Base-by-base conservation (phyloP, 495 filamentous ascomycete species). In the Trichoderma asperelloides region DNA sequence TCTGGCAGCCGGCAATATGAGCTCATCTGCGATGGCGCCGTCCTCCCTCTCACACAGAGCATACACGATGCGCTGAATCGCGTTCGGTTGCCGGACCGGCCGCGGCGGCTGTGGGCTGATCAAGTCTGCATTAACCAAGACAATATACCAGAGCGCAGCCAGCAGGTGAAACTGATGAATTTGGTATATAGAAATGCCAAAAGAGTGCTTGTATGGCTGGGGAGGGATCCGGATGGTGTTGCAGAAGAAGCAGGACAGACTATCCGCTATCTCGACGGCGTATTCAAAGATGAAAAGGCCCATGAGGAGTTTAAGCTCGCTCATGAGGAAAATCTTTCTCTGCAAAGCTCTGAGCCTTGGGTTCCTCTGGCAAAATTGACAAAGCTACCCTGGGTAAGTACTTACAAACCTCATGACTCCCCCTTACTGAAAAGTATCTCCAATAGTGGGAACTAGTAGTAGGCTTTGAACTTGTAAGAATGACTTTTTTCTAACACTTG, bases 101-200 rank as follows among this genome's bases (percentile, higher is more conserved):
- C 47, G 3, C 51, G 65, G 4, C 21, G 47, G 16, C 51, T 74
- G 0, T 74, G 73, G 74, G 62, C 71, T 16, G 78, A 80, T 41
- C 71, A 77, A 2, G 66, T 79, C n/a, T 80, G 78, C 69, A 77
- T 79, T 67, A 71, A 80, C 68, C 78, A 80, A 33, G 28, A 60
- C 11, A 69, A 79, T 64, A 15, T 69, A 0, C 25, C 49, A 0
- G 78, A 80, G 55, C 71, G 70, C 67, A 67, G 63, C 4, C 27
- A 66, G 21, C 78, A 80, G 64, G 78, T 80, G 1, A 41, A 41
- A 25, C 60, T 72, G 13, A 79, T 80, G 78, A 65, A 69, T 11
- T 43, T 65, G 2, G 75, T 80, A 15, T 80, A 74, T 39, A 28
- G 66, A n/a, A 33, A 65, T 16, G 77, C 77, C 1, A 45, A 60